These are phyloP conservation scores for Trichomonascaceae sp. DNA, from an alignment of 1,139 yeast species.

Conservation along the genomic window DNA sequence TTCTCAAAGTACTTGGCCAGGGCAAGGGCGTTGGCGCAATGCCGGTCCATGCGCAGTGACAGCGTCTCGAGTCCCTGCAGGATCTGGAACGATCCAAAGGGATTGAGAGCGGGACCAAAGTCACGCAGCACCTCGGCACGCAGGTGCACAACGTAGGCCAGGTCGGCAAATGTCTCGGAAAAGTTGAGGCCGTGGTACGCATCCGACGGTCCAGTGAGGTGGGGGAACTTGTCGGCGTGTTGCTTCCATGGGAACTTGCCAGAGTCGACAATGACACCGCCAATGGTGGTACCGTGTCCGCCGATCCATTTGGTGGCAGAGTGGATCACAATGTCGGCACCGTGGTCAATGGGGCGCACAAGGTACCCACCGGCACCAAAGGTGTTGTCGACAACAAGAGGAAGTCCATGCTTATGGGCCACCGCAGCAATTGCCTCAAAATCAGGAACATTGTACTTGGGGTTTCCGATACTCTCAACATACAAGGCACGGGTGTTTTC, in stretches of 20 bases:
- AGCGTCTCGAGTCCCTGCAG: constrained; percentile 90
- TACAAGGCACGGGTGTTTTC: constrained; percentile 80
- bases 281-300: constrained; percentile 94
- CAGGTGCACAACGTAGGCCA: constrained; percentile 67
- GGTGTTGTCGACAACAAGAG: constrained; percentile 92
- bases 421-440: constrained; percentile 61
- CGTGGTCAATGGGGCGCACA: constrained; percentile 73
- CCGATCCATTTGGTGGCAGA: constrained; percentile 98
- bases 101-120: constrained; percentile 79
- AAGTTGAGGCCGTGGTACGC: constrained; percentile 85
- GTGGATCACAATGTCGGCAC: constrained; percentile 76
- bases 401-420: constrained; percentile 82
- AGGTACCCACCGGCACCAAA: constrained; percentile 95
- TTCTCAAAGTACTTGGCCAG: constrained; percentile 68
- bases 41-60: constrained; percentile 88
- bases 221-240: constrained; percentile 76
- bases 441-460: constrained; percentile 86
- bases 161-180: constrained; percentile 68
- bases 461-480: constrained; percentile 88
- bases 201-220: constrained; percentile 78
- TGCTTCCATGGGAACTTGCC: constrained; percentile 89
- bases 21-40: constrained; percentile 68
- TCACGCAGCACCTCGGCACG: constrained; percentile 86
- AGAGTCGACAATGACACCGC: constrained; percentile 79
- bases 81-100: constrained; percentile 76